Evolutionary conservation across 164 flowering plant species (phyloP).

Genomic region (Piper betle): DNA sequence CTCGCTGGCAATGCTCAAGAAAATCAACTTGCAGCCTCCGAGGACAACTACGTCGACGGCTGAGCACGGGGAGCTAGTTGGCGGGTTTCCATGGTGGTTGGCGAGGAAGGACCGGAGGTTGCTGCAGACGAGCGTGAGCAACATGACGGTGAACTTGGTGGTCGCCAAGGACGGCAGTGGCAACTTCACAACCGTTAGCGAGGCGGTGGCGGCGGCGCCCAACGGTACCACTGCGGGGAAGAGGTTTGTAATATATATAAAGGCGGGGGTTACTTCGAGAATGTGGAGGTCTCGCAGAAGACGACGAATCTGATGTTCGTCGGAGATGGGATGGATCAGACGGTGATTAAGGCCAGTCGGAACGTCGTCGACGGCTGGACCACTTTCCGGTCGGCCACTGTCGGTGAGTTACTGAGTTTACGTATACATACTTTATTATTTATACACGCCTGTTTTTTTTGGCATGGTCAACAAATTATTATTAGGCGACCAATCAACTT

Average conservation of each 20-base stretch:
- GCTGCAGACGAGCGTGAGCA: slow-evolving; percentile 27
- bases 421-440: too few relatives aligned
- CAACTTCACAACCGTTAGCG: slow-evolving; percentile 56
- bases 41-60: too few relatives aligned
- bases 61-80: neutral
- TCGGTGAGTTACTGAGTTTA: slow-evolving; percentile 52
- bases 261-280: slow-evolving; percentile 76
- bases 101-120: slow-evolving; percentile 35
- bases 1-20: slow-evolving; percentile 42
- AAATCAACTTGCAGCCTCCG: neutral
- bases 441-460: too few relatives aligned
- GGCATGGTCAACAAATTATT: too few relatives aligned
- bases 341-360: slow-evolving; percentile 61
- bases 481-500: too few relatives aligned
- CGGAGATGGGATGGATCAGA: slow-evolving; percentile 91
- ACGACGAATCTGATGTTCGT: slow-evolving; percentile 61
- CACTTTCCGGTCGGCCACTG: slow-evolving; percentile 82
- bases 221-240: slow-evolving; percentile 22
- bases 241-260: slow-evolving; percentile 75
- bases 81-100: slow-evolving; percentile 68
- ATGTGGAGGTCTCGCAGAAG: slow-evolving; percentile 54
- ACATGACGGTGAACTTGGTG: slow-evolving; percentile 24
- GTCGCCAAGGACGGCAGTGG: slow-evolving; percentile 94
- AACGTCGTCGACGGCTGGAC: slow-evolving; percentile 74
- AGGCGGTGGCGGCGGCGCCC: slow-evolving; percentile 70